A percentile compares a stretch with the other conserved stretches of the same genome.
Conservation (phyloP, 768 basidiomycete genomes). For the Galerina sulciceps region DNA sequence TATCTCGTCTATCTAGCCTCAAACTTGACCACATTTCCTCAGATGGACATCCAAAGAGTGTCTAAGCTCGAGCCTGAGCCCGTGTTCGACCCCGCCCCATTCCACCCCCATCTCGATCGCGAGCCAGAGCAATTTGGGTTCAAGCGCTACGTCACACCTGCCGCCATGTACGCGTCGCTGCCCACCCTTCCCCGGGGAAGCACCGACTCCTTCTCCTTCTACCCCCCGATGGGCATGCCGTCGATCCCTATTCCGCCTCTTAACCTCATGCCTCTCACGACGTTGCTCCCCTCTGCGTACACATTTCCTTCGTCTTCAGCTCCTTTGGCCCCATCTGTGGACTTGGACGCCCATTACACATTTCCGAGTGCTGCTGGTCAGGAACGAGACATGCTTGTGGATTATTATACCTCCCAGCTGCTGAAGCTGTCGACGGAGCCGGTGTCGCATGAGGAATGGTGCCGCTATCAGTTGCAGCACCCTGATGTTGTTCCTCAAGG, state of each 20-base stretch:
- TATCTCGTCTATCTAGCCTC: no score
- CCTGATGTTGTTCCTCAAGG: no score
- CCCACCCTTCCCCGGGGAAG: not conserved
- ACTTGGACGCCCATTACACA: no score
- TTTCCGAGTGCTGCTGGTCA: no score
- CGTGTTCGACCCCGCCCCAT: not conserved
- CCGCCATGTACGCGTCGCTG: not conserved
- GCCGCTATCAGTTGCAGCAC: no score
- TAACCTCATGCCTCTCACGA: not conserved
- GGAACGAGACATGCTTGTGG: no score
- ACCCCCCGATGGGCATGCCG: not conserved
- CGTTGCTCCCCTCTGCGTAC: not conserved
- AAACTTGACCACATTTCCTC: no score
- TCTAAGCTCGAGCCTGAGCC: no score
- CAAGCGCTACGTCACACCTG: not conserved
- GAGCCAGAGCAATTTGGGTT: conserved; percentile 19
- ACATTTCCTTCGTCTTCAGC: no score
- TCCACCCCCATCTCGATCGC: conserved; percentile 19
- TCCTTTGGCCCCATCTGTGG: no score
- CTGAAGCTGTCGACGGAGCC: not conserved
- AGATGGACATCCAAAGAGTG: no score
- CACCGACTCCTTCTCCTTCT: not conserved
- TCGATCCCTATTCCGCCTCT: not conserved
- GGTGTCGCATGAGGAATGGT: no score
- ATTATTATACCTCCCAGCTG: not conserved